Base-by-base conservation (phyloP, 495 filamentous ascomycete species). In the Penicillium herquei region DNA sequence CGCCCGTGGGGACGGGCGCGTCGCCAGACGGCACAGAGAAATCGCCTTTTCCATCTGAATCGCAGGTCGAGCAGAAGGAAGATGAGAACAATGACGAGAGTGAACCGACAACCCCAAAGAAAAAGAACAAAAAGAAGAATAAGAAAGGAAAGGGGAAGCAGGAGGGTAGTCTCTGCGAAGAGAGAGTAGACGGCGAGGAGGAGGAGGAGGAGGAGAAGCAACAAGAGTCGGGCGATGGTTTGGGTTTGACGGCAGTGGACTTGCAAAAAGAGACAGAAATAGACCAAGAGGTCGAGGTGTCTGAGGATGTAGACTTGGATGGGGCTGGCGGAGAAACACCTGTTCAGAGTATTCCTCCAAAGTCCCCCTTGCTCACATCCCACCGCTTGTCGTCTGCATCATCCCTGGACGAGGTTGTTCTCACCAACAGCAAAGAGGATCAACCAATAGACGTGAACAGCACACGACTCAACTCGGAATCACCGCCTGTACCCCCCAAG, bases 331-430 rank as follows among this genome's bases (percentile, higher is more conserved):
- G 72, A 46, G 54, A 73, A 39, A 71, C 72, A 2, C 72, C 68
- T 10, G 67, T 57, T 51, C 69, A 64, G 47, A 70, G 59, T 37
- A 61, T 64, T 59, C 55, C 63, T 31, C 68, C 70, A 32, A 84
- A 80, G 61, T 82, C 84, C 18, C 81, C 84, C 16, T 63, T 82
- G 39, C 68, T 86, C 54, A 80, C 78, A 8, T 82, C 85, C 34
- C 84, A 83, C 54, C 85, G 83, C 35, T 71, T 85, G 34, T 91
- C 88, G 18, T 80, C 74, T 46, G 74, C 74, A 14, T 88, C 65
- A 31, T 66, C 85, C 26, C 78, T 90, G 35, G 87, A 91, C 55
- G 85, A 88, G 62, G 82, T 92, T 33, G 87, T 82, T 57, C 74
- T 91, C 43, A 82, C 82, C 33, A 84, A 84, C 61, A 82, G 56